Conservation (phyloP, 306 rosid genomes). For the Quercus cerris region DNA sequence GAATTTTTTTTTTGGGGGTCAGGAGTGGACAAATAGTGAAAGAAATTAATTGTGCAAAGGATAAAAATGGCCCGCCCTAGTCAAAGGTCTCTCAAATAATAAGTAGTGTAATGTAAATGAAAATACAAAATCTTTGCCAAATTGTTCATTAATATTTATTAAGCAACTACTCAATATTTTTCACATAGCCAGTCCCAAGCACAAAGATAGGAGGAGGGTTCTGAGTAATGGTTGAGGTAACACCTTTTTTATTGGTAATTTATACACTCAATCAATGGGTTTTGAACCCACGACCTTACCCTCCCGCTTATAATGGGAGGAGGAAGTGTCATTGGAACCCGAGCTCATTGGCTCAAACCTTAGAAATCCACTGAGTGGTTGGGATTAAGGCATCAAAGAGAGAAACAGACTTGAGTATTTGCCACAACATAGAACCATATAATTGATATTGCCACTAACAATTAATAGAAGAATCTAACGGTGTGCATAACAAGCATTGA, state of each 20-base stretch:
- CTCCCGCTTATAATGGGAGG: too few species aligned
- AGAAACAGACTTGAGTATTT: background rate
- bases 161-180: background rate
- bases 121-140: background rate
- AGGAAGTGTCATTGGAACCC: too few species aligned
- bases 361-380: background rate
- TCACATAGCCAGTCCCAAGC: background rate
- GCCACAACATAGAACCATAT: background rate
- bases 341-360: background rate
- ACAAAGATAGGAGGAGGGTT: background rate
- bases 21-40: background rate
- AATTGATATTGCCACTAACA: background rate
- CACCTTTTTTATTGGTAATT: too few species aligned
- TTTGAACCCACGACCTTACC: too few species aligned
- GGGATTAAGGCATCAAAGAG: background rate
- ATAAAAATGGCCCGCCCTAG: background rate
- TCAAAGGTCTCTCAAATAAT: background rate
- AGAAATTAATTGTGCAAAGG: background rate
- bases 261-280: too few species aligned
- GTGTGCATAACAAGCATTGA: background rate
- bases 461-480: background rate
- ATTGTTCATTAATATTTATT: background rate
- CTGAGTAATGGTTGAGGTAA: background rate
- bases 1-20: background rate
- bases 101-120: background rate